These are phyloP conservation scores for Penicillium thymicola DNA, from an alignment of 2,329 filamentous ascomycete genomes.

Conservation along the genomic window DNA sequence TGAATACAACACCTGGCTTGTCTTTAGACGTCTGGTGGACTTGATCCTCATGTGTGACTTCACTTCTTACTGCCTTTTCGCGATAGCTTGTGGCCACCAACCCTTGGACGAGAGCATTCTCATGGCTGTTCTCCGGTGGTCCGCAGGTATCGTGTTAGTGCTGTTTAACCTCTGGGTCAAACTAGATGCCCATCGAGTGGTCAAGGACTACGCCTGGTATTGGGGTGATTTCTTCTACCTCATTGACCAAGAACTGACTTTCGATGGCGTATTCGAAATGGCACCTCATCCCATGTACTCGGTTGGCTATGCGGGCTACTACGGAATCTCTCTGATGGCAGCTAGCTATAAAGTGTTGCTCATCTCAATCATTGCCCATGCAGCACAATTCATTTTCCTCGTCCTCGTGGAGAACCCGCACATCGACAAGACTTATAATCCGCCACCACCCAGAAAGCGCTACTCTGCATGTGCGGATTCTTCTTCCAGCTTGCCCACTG, in stretches of 20 bases:
- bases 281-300: conserved; percentile 99
- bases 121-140: conserved; percentile 73
- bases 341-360: conserved; percentile 96
- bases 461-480: conserved; percentile 30
- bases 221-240: conserved; percentile 99
- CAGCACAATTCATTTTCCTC: conserved; percentile 90
- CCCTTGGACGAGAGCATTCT: conserved; percentile 68
- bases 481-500: conserved; percentile 27
- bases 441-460: conserved; percentile 68
- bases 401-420: conserved; percentile 92
- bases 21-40: conserved; percentile 93
- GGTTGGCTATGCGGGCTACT: conserved; percentile 95
- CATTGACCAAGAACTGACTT: conserved; percentile 94
- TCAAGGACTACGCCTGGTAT: conserved; percentile 99
- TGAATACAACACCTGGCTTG: conserved; percentile 98
- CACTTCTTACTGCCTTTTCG: conserved; percentile 92
- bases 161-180: conserved; percentile 99
- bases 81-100: conserved; percentile 76
- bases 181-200: conserved; percentile 92
- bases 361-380: conserved; percentile 92
- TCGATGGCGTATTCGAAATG: conserved; percentile 98
- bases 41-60: conserved; percentile 99
- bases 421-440: conserved; percentile 96
- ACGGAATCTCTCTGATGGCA: conserved; percentile 96
- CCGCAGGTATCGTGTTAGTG: conserved; percentile 71